These are phyloP conservation scores for Euphorbia peplus DNA, from an alignment of 345 rosid species.

Conservation along the genomic window DNA sequence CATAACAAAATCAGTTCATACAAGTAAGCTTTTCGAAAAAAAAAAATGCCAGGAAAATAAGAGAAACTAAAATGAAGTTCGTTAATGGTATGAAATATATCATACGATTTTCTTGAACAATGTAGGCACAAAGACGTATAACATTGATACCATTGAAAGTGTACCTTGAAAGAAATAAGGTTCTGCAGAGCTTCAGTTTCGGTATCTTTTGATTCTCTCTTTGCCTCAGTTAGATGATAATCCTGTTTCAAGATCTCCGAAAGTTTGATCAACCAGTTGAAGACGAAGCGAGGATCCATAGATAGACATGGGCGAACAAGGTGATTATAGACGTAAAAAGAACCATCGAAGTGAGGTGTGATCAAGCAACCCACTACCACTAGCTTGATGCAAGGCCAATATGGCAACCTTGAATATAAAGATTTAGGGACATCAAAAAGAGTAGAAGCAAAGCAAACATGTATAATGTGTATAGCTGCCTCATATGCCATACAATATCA, in stretches of 20 bases:
- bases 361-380: slow-evolving; percentile 17
- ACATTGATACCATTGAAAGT: background rate
- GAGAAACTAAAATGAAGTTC: background rate
- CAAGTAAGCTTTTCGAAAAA: background rate
- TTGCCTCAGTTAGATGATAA: slow-evolving; percentile 9
- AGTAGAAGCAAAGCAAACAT: background rate
- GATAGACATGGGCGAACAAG: slow-evolving; percentile 29
- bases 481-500: too few species aligned
- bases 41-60: background rate
- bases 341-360: slow-evolving; percentile 30
- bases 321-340: slow-evolving; percentile 25
- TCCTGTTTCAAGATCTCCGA: background rate
- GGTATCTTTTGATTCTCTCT: slow-evolving; percentile 16
- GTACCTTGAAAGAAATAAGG: slow-evolving; percentile 21
- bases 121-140: background rate
- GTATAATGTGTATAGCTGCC: background rate
- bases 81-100: too few species aligned
- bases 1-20: background rate
- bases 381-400: slow-evolving; percentile 36
- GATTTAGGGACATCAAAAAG: background rate
- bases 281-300: slow-evolving; percentile 1
- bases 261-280: slow-evolving; percentile 13
- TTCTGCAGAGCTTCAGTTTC: slow-evolving; percentile 25
- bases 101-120: too few species aligned
- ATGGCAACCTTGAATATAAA: slow-evolving; percentile 17